A percentile compares a stretch with the other conserved stretches of the same genome.
Evolutionary conservation across 345 rosid species (phyloP).

Genomic region (Moricandia arvensis): DNA sequence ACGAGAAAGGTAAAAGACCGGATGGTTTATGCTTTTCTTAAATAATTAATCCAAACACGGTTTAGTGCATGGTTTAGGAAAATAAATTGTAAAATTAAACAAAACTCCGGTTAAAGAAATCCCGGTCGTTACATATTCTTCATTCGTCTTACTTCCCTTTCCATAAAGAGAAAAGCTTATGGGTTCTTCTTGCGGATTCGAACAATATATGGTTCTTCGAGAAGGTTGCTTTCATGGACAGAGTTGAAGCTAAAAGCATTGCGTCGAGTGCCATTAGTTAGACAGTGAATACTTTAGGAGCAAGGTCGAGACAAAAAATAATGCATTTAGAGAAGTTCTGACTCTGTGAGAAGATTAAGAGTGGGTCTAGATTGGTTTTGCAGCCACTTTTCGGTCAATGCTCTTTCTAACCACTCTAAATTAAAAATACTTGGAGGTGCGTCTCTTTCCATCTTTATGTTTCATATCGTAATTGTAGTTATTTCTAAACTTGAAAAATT

Average conservation of each 20-base stretch:
- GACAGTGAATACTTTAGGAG: not conserved
- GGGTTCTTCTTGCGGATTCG: not conserved
- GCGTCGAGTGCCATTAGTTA: not conserved
- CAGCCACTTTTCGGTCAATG: not conserved
- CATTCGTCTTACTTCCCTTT: not conserved
- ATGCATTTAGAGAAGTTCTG: not conserved
- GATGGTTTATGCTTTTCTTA: too few species aligned
- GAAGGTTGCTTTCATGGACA: not conserved
- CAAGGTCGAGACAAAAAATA: not conserved
- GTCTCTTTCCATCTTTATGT: not conserved
- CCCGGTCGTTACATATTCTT: not conserved
- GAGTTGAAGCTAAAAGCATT: not conserved
- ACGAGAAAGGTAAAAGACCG: too few species aligned
- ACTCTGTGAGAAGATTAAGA: not conserved
- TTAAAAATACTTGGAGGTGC: not conserved
- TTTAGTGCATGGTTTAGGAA: too few species aligned
- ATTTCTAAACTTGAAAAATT: too few species aligned
- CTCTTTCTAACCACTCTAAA: not conserved
- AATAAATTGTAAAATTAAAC: too few species aligned
- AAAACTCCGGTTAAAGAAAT: too few species aligned
- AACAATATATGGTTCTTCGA: not conserved
- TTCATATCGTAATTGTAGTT: not conserved
- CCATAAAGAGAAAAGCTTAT: not conserved
- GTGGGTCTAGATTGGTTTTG: not conserved
- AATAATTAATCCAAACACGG: too few species aligned